Evolutionary conservation across 1,139 yeast species (phyloP), one percentile per base, ranked within the genome.

Genomic region (Suhomyces terraborum): DNA sequence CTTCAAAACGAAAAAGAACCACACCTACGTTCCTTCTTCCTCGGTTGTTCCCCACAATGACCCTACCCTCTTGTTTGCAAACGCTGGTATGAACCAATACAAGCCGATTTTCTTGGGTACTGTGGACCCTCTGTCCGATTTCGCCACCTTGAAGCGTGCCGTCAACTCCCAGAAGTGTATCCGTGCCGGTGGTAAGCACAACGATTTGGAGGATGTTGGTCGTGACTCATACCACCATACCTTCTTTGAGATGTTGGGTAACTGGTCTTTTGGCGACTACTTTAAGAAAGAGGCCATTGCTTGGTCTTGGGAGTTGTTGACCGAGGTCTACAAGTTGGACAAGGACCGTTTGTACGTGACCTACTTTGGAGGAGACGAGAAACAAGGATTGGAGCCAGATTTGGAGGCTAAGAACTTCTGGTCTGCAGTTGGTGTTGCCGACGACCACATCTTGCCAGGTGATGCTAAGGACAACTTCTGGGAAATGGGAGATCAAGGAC

Each of bases 401-500:
- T 73, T 87, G 48, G 98, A 93, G 68, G 97, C 98, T 42, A 87
- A 86, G 62, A 72, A 85, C 53, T 71, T 82, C 50, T 93, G 99
- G 99, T 69, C 75, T 50, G 79, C 77, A 27, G 85, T 84, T 31
- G 99, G 99, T 52, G 95, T 93, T 44, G 78, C 82, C 23, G 96
- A 88, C 52, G 93, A 84, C 62, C 98, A 89, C 62, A 91, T 93
- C 54, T 73, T 93, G 52, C 96, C 97, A 18, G 99, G 98, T 44
- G 73, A 82, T 51, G 87, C 83, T 41, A 74, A 82, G 61, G 99
- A 93, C 64, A 93, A 93, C 71, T 93, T 93, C 66, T 93, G 99
- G 99, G 99, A 94, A 73, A 93, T 93, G 99, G 99, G 99, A 55
- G 99, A 94, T 61, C 98, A 91, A 71, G 99, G 99, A 52, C 99